Conservation (phyloP, 805 yeast genomes). For the Candida fluviatilis region DNA sequence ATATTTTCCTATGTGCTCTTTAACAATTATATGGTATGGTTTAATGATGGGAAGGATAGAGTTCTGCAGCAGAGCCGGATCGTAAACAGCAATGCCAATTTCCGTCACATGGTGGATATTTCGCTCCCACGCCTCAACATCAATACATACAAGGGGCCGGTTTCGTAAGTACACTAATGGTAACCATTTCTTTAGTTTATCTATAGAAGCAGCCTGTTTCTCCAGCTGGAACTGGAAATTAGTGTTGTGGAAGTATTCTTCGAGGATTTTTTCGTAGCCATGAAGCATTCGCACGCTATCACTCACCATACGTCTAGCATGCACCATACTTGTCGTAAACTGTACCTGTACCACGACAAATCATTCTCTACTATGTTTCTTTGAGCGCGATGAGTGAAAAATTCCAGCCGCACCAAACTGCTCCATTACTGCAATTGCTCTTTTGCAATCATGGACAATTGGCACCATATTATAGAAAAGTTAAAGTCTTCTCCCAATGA, state of each 20-base stretch:
- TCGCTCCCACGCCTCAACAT: slow-evolving; percentile 55
- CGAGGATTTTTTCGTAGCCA: slow-evolving; percentile 8
- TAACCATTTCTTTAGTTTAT: slow-evolving; percentile 13
- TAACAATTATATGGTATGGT: slow-evolving; percentile 41
- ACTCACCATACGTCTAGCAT: background rate
- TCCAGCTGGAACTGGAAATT: slow-evolving; percentile 16
- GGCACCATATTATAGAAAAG: slow-evolving; percentile 4
- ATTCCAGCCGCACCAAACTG: background rate
- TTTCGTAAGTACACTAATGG: slow-evolving; percentile 17
- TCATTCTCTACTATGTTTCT: too few relatives aligned
- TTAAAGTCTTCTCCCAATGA: slow-evolving; percentile 3
- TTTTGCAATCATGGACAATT: background rate
- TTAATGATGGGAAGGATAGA: slow-evolving; percentile 38
- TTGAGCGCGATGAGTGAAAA: background rate
- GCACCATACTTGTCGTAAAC: background rate
- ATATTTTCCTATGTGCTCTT: slow-evolving; percentile 33
- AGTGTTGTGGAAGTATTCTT: slow-evolving; percentile 16
- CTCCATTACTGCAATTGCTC: background rate
- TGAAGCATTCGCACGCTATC: background rate
- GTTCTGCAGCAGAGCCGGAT: slow-evolving; percentile 42
- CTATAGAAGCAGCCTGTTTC: slow-evolving; percentile 7
- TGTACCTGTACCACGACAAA: too few relatives aligned
- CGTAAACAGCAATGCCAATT: slow-evolving; percentile 54
- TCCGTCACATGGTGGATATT: slow-evolving; percentile 46
- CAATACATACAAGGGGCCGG: slow-evolving; percentile 44